Evolutionary conservation across 345 rosid species (phyloP).

Genomic region (Acer negundo): DNA sequence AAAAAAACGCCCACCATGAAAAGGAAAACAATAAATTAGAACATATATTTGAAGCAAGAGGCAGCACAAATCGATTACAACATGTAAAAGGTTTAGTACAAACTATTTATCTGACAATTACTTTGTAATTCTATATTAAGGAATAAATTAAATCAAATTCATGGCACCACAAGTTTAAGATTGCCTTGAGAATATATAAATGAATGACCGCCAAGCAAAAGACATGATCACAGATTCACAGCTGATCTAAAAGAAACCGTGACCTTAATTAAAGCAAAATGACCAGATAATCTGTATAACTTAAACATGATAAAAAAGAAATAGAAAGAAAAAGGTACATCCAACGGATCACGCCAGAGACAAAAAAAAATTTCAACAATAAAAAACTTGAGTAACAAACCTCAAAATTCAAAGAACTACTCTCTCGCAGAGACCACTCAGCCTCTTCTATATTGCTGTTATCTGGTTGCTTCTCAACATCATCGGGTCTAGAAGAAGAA

Average conservation of each 20-base stretch:
- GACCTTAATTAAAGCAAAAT: background rate
- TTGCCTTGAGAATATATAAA: background rate
- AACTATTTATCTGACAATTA: background rate
- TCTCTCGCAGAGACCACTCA: slow-evolving; percentile 74
- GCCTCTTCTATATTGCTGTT: slow-evolving; percentile 76
- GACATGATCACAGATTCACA: background rate
- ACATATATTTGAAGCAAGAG: background rate
- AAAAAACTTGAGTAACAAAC: slow-evolving; percentile 33
- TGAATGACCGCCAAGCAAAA: slow-evolving; percentile 1
- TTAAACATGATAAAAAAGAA: background rate
- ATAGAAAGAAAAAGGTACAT: background rate
- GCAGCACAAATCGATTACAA: background rate
- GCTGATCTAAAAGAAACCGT: slow-evolving; percentile 10
- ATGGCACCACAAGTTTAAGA: background rate
- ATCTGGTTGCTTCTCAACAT: slow-evolving; percentile 48
- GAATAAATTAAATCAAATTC: slow-evolving; percentile 8
- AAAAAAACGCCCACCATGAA: background rate
- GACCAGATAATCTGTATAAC: background rate
- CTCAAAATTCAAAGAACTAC: slow-evolving; percentile 77
- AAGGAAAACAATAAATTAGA: background rate
- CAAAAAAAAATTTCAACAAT: slow-evolving; percentile 1
- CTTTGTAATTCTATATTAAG: background rate
- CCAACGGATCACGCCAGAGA: background rate
- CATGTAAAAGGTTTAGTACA: background rate
- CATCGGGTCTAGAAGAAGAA: slow-evolving; percentile 53